These are phyloP conservation scores for Arbutus unedo DNA, from an alignment of 148 eudicot genomes.

Conservation along the genomic window DNA sequence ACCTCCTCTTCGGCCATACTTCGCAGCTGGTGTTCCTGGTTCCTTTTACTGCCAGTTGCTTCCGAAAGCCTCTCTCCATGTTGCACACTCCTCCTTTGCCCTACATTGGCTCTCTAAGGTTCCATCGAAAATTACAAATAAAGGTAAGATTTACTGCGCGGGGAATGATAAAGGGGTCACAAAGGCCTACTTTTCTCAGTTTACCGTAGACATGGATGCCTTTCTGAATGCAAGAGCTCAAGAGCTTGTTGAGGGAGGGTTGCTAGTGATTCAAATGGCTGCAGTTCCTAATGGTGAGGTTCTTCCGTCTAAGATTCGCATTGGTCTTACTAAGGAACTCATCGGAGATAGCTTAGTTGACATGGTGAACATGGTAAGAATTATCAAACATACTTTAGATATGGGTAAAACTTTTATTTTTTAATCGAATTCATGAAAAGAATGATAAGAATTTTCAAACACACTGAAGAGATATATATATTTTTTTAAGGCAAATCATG, in stretches of 20 bases:
- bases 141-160: background rate
- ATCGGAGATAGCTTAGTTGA: background rate
- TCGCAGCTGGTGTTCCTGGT: conserved; percentile 19
- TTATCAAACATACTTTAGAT: background rate
- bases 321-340: background rate
- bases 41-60: conserved; percentile 15
- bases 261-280: conserved; percentile 12
- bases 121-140: conserved; percentile 8
- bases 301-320: background rate
- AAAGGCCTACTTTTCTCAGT: conserved; percentile 25
- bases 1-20: background rate
- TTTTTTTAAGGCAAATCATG: too few species aligned
- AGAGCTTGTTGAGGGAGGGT: conserved; percentile 26
- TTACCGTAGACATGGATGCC: conserved; percentile 7
- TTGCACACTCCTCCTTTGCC: conserved; percentile 19
- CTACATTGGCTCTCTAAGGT: conserved; percentile 24
- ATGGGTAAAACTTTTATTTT: too few species aligned
- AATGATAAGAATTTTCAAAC: too few species aligned
- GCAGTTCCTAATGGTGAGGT: background rate
- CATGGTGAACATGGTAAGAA: background rate
- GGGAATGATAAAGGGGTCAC: conserved; percentile 10
- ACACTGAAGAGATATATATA: too few species aligned
- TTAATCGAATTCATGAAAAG: too few species aligned
- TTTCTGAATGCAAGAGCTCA: conserved; percentile 21
- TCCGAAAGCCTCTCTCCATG: conserved; percentile 16